Conservation (phyloP, 1,284 basidiomycete genomes). For the Trichosporon coremiiforme region DNA sequence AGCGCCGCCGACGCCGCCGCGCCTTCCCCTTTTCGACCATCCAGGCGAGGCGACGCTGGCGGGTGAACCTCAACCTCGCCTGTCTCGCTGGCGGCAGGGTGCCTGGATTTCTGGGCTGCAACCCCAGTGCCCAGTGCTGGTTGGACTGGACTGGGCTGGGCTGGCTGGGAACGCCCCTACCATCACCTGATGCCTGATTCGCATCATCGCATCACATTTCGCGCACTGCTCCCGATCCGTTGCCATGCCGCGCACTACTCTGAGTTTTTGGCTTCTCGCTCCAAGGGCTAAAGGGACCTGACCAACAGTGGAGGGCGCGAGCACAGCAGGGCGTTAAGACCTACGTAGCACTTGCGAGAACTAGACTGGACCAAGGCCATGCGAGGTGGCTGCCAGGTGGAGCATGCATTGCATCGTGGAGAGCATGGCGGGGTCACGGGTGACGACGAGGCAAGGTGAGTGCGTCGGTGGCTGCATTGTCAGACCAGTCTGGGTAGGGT, state of each 20-base stretch:
- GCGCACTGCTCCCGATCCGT: slow-evolving; percentile 7
- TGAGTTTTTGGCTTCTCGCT: neutral
- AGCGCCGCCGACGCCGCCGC: slow-evolving; percentile 12
- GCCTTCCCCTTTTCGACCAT: neutral
- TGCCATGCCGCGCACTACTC: neutral
- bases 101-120: neutral
- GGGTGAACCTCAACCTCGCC: neutral
- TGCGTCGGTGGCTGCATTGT: no score
- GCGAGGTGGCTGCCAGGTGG: neutral
- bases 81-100: neutral
- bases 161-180: neutral
- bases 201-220: slow-evolving; percentile 11
- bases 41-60: neutral
- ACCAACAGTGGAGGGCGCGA: neutral
- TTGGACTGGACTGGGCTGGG: neutral
- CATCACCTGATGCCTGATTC: slow-evolving; percentile 8
- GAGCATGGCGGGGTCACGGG: neutral
- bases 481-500: no score
- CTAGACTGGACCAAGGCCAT: neutral
- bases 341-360: neutral
- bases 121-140: neutral
- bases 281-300: neutral
- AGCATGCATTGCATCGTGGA: neutral
- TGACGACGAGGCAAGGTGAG: no score
- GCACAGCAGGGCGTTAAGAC: slow-evolving; percentile 3